phyloP scores from a whole-genome alignment of 75 land plant species.

The Azolla pinnata region DNA sequence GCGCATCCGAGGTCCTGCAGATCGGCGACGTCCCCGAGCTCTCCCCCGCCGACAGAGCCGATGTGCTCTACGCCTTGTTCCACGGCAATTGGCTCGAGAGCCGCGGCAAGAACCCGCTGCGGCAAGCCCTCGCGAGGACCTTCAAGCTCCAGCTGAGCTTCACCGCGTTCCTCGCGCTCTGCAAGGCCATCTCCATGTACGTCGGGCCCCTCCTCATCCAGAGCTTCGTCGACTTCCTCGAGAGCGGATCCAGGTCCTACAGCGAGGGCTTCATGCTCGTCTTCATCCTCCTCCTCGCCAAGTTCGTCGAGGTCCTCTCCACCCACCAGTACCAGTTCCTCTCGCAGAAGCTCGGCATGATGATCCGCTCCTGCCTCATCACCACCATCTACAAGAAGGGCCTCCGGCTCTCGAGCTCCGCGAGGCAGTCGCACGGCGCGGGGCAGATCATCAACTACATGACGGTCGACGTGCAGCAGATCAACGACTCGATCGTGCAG shows the following conservation, averaged over 20 bases:
- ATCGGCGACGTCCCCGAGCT: slow-evolving; percentile 65
- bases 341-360: slow-evolving; percentile 68
- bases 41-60: slow-evolving; percentile 60
- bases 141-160: slow-evolving; percentile 59
- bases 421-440: slow-evolving; percentile 72
- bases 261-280: slow-evolving; percentile 70
- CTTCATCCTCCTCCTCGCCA: slow-evolving; percentile 52
- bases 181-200: slow-evolving; percentile 73
- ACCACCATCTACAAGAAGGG: slow-evolving; percentile 76
- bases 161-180: slow-evolving; percentile 57
- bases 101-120: slow-evolving; percentile 44
- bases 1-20: slow-evolving; percentile 44
- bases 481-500: slow-evolving; percentile 79
- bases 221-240: slow-evolving; percentile 53
- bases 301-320: slow-evolving; percentile 53
- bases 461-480: slow-evolving; percentile 94
- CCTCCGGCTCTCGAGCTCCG: slow-evolving; percentile 61
- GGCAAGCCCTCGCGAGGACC: slow-evolving; percentile 46
- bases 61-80: slow-evolving; percentile 41
- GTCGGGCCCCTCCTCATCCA: slow-evolving; percentile 79
- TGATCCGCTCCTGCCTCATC: slow-evolving; percentile 60
- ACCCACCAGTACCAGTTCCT: slow-evolving; percentile 81
- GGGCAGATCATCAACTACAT: slow-evolving; percentile 95
- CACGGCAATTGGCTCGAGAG: slow-evolving; percentile 47
- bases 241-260: slow-evolving; percentile 35